Evolutionary conservation across 495 filamentous ascomycete genomes (phyloP).

Genomic region (Aspergillus ellipticus): DNA sequence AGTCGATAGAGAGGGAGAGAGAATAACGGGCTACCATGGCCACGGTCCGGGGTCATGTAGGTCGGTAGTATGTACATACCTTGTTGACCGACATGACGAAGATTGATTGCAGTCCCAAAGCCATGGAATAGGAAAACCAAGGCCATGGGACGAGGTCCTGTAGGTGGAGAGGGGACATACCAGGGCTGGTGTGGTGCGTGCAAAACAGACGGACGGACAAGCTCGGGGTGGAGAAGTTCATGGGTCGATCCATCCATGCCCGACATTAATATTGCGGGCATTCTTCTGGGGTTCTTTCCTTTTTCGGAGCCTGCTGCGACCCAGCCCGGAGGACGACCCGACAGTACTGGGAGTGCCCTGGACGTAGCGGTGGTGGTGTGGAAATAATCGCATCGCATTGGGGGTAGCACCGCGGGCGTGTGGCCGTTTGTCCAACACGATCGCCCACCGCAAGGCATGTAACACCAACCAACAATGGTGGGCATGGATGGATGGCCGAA

Average conservation of each 20-base stretch:
- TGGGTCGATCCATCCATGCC: not conserved
- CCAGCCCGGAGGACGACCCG: too few relatives aligned
- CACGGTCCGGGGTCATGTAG: too few relatives aligned
- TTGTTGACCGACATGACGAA: not conserved
- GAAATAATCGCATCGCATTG: too few relatives aligned
- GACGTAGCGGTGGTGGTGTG: too few relatives aligned
- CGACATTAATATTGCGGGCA: not conserved
- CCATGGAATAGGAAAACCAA: not conserved
- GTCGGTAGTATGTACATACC: not conserved
- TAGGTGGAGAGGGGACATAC: too few relatives aligned
- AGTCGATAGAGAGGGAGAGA: not conserved
- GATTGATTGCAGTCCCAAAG: not conserved
- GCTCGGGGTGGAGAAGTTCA: too few relatives aligned
- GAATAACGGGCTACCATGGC: not conserved
- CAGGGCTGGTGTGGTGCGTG: too few relatives aligned
- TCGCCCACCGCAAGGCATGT: not conserved
- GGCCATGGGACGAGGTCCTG: not conserved
- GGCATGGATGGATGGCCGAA: not conserved
- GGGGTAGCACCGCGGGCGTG: not conserved
- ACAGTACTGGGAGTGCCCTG: too few relatives aligned
- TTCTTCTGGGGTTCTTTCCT: too few relatives aligned
- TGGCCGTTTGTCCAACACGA: not conserved
- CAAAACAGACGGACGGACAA: too few relatives aligned
- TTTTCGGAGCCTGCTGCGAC: too few relatives aligned
- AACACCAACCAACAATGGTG: not conserved